Conservation (phyloP, 2,329 filamentous ascomycete species). For the Pseudocercospora vitis region DNA sequence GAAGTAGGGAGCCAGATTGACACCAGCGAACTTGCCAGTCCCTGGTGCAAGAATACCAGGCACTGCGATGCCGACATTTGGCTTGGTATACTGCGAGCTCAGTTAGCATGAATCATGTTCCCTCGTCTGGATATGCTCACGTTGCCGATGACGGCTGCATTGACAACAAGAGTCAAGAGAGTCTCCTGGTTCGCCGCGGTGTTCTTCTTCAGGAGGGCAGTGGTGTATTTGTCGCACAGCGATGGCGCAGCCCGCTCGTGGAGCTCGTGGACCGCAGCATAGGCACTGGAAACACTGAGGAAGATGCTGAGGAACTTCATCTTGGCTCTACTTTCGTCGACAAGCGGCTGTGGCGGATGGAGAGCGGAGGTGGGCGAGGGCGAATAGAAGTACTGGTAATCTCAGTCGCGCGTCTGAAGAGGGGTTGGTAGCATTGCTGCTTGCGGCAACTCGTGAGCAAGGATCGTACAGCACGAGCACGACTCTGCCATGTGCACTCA, state of each 20-base stretch:
- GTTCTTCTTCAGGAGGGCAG: conserved; percentile 59
- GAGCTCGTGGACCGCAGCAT: conserved; percentile 30
- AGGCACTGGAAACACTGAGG: conserved; percentile 27
- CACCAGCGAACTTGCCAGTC: conserved; percentile 51
- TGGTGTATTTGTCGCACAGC: conserved; percentile 66
- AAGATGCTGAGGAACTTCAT: conserved; percentile 24
- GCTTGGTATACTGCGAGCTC: conserved; percentile 51
- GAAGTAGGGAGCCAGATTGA: conserved; percentile 63
- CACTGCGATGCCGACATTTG: conserved; percentile 55
- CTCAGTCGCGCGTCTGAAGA: background rate
- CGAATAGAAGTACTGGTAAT: conserved; percentile 17
- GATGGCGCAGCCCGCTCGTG: conserved; percentile 52
- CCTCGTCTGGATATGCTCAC: background rate
- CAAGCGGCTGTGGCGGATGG: too few species aligned
- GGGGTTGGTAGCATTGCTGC: conserved; percentile 1
- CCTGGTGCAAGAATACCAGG: conserved; percentile 56
- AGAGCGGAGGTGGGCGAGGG: background rate
- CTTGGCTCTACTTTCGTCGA: too few species aligned
- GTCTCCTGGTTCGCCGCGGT: conserved; percentile 59
- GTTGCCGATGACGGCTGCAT: conserved; percentile 62
- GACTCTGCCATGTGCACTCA: background rate
- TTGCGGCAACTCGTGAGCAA: background rate
- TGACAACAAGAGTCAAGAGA: conserved; percentile 59
- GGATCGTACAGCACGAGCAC: background rate
- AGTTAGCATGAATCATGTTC: conserved; percentile 43